Evolutionary conservation across 225 moss, liverwort and hornwort genomes (phyloP).

Genomic region (Bryoerythrophyllum caledonicum): DNA sequence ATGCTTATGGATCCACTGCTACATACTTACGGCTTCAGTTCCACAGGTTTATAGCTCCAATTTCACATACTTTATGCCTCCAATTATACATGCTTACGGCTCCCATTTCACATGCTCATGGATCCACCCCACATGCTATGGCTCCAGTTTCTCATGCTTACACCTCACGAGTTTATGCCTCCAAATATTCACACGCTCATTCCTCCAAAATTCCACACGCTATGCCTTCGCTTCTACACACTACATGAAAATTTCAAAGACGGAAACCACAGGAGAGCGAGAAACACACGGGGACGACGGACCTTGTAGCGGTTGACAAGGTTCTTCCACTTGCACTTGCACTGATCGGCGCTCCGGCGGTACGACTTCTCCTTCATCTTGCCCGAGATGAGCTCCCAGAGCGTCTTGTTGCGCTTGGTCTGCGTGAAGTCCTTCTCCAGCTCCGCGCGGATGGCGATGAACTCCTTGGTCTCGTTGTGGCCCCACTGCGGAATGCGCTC

Average conservation of each 20-base stretch:
- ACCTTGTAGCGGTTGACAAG: slow-evolving; percentile 99
- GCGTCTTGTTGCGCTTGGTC: slow-evolving; percentile 93
- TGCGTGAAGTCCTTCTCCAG: slow-evolving; percentile 98
- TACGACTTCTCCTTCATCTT: slow-evolving; percentile 99
- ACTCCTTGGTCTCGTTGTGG: slow-evolving; percentile 92
- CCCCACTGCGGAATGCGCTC: slow-evolving; percentile 99
- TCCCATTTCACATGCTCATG: too few relatives aligned
- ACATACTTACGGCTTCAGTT: too few relatives aligned
- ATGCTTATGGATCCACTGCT: too few relatives aligned
- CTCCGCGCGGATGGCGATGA: slow-evolving; percentile 88
- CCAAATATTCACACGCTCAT: too few relatives aligned
- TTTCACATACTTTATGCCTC: too few relatives aligned
- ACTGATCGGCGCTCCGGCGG: slow-evolving; percentile 90
- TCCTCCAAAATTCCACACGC: too few relatives aligned
- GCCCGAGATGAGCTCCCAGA: slow-evolving; percentile 96
- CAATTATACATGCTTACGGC: too few relatives aligned
- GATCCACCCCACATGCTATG: too few relatives aligned
- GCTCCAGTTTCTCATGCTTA: too few relatives aligned
- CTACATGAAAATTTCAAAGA: background rate
- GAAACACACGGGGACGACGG: background rate
- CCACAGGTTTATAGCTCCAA: too few relatives aligned
- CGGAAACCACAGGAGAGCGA: background rate
- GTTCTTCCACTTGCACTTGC: slow-evolving; percentile 99
- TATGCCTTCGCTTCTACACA: background rate
- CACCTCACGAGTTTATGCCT: too few relatives aligned